These are phyloP conservation scores for Diplogelasinospora grovesii DNA, from an alignment of 495 filamentous ascomycete species.

Conservation along the genomic window DNA sequence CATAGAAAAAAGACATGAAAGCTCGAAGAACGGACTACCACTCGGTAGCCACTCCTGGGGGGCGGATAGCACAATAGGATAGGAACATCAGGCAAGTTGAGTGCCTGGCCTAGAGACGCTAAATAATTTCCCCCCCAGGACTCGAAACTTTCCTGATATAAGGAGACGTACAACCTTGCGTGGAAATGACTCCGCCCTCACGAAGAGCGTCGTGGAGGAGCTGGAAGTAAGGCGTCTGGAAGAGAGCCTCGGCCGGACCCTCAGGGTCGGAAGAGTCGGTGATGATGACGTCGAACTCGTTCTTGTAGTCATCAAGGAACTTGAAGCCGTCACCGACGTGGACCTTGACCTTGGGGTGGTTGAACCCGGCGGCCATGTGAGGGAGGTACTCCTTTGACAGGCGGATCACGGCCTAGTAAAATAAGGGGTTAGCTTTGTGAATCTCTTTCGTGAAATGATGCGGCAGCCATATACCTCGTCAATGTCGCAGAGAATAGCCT, in stretches of 20 bases:
- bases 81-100: conserved; percentile 18
- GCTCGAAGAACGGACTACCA: conserved; percentile 24
- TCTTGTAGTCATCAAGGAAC: conserved; percentile 86
- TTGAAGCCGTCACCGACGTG: conserved; percentile 97
- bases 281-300: conserved; percentile 98
- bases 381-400: conserved; percentile 98
- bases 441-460: conserved; percentile 6
- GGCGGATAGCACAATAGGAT: conserved; percentile 4
- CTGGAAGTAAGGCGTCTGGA: conserved; percentile 99
- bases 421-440: not conserved
- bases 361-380: conserved; percentile 84
- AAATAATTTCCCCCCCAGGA: conserved; percentile 20
- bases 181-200: conserved; percentile 97
- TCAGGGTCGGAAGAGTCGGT: conserved; percentile 97
- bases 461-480: conserved; percentile 69
- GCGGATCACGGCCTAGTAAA: conserved; percentile 81
- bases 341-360: conserved; percentile 85
- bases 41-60: conserved; percentile 28
- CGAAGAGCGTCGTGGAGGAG: conserved; percentile 80
- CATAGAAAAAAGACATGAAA: conserved; percentile 11
- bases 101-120: conserved; percentile 22
- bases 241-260: conserved; percentile 89
- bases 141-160: conserved; percentile 36
- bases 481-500: conserved; percentile 95
- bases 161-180: conserved; percentile 98